Base-by-base conservation (phyloP, 176 grass and related monocot genomes). In the Tuctoria greenei region DNA sequence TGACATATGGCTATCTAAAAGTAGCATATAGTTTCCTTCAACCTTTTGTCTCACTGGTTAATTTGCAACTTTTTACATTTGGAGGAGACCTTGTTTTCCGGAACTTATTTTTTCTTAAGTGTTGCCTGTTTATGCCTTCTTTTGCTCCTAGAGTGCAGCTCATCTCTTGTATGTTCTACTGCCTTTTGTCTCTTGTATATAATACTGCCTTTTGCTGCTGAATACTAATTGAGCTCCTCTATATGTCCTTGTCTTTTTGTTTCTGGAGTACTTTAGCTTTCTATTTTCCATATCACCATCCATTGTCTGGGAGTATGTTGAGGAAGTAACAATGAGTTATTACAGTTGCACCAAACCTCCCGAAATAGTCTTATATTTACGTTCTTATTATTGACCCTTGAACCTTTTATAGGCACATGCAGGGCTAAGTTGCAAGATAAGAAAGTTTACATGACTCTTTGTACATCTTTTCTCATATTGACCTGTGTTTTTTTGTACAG, bases 401-500 rank as follows among this genome's bases (percentile, higher is more conserved):
- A 21, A 58, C 72, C 9, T 47, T 67, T 37, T 17, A 28, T 23
- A 10, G 31, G 9, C 26, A 58, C 71, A 25, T 51, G 10, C 55
- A 27, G 61, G 17, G 4, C 38, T 34, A 41, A 36, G 42, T 57
- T 7, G 43, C 8, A 49, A 51, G 61, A 17, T 25, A 41, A 47
- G 3, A 57, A 68, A 64, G 35, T 44, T 69, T 56, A 28, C 12
- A 17, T 51, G 54, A 45, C 7, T 57, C 34, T 73, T 73, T 11
- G 41, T 49, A 38, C 13, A 10, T 57, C 5, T 1, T 10, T 62
- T n/a, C 45, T 0, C 28, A 77, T 90, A 50, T 57, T 73, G 68
- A 73, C 16, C 28, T 81, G 4, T 87, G 11, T 34, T 80, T 7
- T 50, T 83, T 74, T 73, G 60, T 74, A 12, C 74, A 98, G 95